Conservation (phyloP, 768 basidiomycete species). For the Xerocomellus chrysenteron region DNA sequence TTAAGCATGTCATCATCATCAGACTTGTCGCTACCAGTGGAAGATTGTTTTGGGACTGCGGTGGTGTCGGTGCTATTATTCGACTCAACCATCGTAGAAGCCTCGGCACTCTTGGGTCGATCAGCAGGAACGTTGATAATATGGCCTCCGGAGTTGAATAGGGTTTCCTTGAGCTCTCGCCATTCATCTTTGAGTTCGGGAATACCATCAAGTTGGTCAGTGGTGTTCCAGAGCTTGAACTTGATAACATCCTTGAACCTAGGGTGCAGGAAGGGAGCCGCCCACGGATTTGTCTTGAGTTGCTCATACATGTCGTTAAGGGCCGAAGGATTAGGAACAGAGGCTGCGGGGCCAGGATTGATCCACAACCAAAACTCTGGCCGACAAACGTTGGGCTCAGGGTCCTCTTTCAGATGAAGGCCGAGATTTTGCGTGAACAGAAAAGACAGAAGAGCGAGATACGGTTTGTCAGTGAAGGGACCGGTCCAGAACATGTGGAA, state of each 20-base stretch:
- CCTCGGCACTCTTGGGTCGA: constrained; percentile 33
- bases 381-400: constrained; percentile 55
- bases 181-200: constrained; percentile 90
- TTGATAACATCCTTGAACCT: constrained; percentile 90
- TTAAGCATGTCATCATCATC: constrained; percentile 62
- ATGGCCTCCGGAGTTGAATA: constrained; percentile 88
- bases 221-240: constrained; percentile 98
- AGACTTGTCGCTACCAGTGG: constrained; percentile 28
- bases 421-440: constrained; percentile 94
- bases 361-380: constrained; percentile 99
- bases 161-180: constrained; percentile 65
- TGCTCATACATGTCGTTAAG: constrained; percentile 78
- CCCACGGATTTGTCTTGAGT: constrained; percentile 88
- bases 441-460: constrained; percentile 91
- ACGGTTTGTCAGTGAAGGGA: constrained; percentile 97
- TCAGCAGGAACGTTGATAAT: constrained; percentile 63
- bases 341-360: constrained; percentile 94
- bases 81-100: constrained; percentile 13
- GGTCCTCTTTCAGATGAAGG: constrained; percentile 61
- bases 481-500: constrained; percentile 99
- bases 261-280: constrained; percentile 89
- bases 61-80: constrained; percentile 25
- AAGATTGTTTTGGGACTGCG: constrained; percentile 17
- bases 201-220: constrained; percentile 90
- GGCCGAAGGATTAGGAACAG: constrained; percentile 82